Evolutionary conservation across 257 asterid genomes (phyloP).

Genomic region (Fraxinus quadrangulata): DNA sequence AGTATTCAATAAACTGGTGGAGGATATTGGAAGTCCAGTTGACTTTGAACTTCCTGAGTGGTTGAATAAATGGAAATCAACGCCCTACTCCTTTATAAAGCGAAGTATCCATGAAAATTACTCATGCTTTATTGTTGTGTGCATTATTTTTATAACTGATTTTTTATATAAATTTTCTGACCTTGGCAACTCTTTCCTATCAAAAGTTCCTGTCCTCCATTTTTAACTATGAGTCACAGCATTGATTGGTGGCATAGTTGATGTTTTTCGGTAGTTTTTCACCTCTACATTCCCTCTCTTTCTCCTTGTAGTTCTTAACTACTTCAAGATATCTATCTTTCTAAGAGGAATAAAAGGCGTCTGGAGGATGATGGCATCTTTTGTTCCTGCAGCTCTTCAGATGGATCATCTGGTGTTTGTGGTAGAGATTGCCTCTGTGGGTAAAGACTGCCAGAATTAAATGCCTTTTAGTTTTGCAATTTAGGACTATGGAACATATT

Average conservation of each 20-base stretch:
- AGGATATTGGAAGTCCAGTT: slow-evolving; percentile 66
- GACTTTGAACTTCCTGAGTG: slow-evolving; percentile 94
- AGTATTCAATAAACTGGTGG: slow-evolving; percentile 60
- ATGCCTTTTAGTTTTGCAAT: slow-evolving; percentile 9
- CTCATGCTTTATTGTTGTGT: background rate
- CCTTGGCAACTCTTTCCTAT: background rate
- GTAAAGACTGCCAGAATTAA: slow-evolving; percentile 43
- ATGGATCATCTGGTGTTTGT: slow-evolving; percentile 75
- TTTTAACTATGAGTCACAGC: background rate
- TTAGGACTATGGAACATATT: slow-evolving; percentile 20
- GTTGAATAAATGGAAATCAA: slow-evolving; percentile 57
- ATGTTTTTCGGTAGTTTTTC: slow-evolving; percentile 7
- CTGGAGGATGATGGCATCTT: slow-evolving; percentile 84
- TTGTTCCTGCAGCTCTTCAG: slow-evolving; percentile 78
- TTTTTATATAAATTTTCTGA: slow-evolving; percentile 1
- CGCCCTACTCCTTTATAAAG: slow-evolving; percentile 65
- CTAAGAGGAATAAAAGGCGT: slow-evolving; percentile 79
- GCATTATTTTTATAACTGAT: background rate
- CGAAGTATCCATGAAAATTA: slow-evolving; percentile 77
- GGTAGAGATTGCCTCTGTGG: slow-evolving; percentile 87
- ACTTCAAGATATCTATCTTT: slow-evolving; percentile 67
- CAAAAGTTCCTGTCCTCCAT: background rate
- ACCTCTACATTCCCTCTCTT: slow-evolving; percentile 3
- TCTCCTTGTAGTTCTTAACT: slow-evolving; percentile 45
- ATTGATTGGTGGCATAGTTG: background rate